phyloP scores from a whole-genome alignment of 148 eudicot genomes.

The Chenopodium berlandieri region DNA sequence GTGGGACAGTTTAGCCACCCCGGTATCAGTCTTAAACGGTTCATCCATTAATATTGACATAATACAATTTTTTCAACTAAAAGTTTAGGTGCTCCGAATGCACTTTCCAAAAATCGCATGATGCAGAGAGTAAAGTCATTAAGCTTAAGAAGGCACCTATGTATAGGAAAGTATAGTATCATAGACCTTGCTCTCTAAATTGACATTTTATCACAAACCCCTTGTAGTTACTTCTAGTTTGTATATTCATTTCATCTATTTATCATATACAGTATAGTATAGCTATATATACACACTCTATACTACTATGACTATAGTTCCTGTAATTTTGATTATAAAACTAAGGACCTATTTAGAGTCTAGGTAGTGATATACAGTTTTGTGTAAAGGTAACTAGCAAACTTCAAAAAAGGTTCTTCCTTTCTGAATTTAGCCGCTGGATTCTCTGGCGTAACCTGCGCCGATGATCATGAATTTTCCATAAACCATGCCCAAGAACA shows the following conservation, averaged over 20 bases:
- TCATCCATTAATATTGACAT: no score
- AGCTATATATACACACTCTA: neutral
- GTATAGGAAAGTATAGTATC: neutral
- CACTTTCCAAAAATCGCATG: neutral
- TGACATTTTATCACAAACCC: slow-evolving; percentile 9
- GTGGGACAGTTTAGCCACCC: neutral
- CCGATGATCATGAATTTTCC: slow-evolving; percentile 90
- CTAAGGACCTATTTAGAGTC: neutral
- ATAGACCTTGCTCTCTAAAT: neutral
- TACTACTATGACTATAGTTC: neutral
- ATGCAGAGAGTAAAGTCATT: neutral
- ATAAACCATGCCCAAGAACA: slow-evolving; percentile 84
- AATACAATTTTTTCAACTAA: no score
- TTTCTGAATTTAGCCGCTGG: slow-evolving; percentile 56
- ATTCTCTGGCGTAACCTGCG: slow-evolving; percentile 67
- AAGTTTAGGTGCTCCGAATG: no score
- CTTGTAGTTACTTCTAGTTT: slow-evolving; percentile 1
- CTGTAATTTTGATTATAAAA: neutral
- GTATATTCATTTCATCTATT: neutral
- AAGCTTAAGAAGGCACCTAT: neutral
- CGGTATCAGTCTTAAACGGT: neutral
- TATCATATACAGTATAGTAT: neutral
- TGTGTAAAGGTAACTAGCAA: neutral
- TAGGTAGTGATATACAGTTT: slow-evolving; percentile 27
- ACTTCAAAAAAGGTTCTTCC: slow-evolving; percentile 25